Percentiles rank a stretch among this genome's conserved stretches.
Conservation (phyloP, 257 asterid genomes). For the Voacanga thouarsii region DNA sequence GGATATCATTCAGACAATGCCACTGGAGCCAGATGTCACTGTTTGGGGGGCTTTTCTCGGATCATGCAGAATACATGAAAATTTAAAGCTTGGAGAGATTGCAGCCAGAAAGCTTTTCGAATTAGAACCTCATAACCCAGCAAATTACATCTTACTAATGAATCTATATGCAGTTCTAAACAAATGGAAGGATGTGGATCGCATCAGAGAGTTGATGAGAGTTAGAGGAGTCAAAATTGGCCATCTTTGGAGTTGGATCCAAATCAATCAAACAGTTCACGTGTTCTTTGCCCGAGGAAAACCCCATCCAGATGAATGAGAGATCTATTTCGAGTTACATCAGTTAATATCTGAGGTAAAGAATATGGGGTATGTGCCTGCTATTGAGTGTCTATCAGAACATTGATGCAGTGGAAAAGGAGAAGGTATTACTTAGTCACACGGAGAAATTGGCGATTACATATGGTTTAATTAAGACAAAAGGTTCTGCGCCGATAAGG, state of each 20-base stretch:
- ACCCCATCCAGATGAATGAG: slow-evolving; percentile 52
- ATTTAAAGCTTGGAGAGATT: slow-evolving; percentile 44
- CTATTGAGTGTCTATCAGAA: slow-evolving; percentile 47
- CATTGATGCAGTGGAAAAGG: slow-evolving; percentile 40
- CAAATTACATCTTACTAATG: slow-evolving; percentile 54
- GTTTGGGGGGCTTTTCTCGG: slow-evolving; percentile 67
- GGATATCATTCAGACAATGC: slow-evolving; percentile 50
- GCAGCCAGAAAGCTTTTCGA: slow-evolving; percentile 52
- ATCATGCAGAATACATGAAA: slow-evolving; percentile 44
- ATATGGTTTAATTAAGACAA: slow-evolving; percentile 46
- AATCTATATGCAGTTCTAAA: slow-evolving; percentile 46
- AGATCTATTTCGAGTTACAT: slow-evolving; percentile 49
- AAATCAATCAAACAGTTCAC: slow-evolving; percentile 36
- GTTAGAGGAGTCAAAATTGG: slow-evolving; percentile 36
- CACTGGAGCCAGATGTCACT: slow-evolving; percentile 47
- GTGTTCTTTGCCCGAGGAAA: slow-evolving; percentile 47
- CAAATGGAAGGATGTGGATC: slow-evolving; percentile 45
- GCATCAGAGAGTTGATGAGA: slow-evolving; percentile 39
- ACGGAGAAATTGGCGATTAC: slow-evolving; percentile 61
- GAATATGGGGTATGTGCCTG: slow-evolving; percentile 47
- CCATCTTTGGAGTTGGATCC: slow-evolving; percentile 55
- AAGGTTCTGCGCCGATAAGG: slow-evolving; percentile 31
- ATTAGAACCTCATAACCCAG: slow-evolving; percentile 51
- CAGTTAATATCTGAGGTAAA: slow-evolving; percentile 50
- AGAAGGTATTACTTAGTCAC: slow-evolving; percentile 51